phyloP scores from a whole-genome alignment of 176 grass and related monocot species.

The Bothriochloa decipiens region DNA sequence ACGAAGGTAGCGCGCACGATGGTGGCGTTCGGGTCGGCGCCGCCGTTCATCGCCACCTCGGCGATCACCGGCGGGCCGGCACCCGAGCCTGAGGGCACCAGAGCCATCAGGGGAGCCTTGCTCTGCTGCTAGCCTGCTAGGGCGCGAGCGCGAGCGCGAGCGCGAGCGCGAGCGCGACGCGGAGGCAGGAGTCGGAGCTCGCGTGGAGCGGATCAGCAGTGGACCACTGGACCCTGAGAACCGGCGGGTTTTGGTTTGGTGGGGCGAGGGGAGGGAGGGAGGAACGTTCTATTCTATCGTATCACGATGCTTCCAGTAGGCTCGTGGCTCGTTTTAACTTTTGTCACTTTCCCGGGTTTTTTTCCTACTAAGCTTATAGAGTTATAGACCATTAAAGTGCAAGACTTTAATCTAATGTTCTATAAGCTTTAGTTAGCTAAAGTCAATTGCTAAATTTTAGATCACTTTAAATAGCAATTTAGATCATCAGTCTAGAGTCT shows the following conservation, averaged over 20 bases:
- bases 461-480: no score
- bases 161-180: slow-evolving; percentile 41
- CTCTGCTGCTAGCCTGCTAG: slow-evolving; percentile 22
- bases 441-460: no score
- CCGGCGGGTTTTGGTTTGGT: no score
- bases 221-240: slow-evolving; percentile 7
- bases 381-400: no score
- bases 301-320: no score
- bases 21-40: slow-evolving; percentile 54
- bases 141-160: slow-evolving; percentile 37
- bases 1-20: slow-evolving; percentile 85
- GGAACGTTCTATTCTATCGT: no score
- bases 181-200: slow-evolving; percentile 33
- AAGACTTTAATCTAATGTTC: no score
- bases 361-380: no score
- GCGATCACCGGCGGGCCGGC: slow-evolving; percentile 59
- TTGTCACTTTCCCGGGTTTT: no score
- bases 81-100: slow-evolving; percentile 50
- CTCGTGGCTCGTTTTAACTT: no score
- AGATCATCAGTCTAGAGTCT: no score
- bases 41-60: slow-evolving; percentile 83
- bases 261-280: neutral
- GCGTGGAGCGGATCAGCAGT: slow-evolving; percentile 13
- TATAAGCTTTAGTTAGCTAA: no score
- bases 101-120: slow-evolving; percentile 48